Evolutionary conservation across 2,329 filamentous ascomycete genomes (phyloP).

Genomic region (Fragosphaeria purpurea): DNA sequence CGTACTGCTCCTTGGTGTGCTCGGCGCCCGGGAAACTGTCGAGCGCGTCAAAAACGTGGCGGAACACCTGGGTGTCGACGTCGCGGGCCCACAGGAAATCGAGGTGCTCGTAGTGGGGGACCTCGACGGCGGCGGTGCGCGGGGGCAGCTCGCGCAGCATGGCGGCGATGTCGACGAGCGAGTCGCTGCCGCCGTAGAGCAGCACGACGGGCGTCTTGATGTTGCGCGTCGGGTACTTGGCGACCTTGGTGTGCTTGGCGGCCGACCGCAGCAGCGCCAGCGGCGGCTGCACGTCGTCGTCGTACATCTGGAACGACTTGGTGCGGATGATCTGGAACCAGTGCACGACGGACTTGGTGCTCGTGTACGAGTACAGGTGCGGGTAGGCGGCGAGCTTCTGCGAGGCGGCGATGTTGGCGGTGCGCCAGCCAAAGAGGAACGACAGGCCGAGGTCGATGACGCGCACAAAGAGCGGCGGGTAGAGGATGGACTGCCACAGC

Average conservation of each 20-base stretch:
- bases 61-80: conserved; percentile 75
- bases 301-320: conserved; percentile 95
- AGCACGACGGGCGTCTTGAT: conserved; percentile 93
- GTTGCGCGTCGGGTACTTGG: conserved; percentile 91
- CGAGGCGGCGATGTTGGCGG: conserved; percentile 68
- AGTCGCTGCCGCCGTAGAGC: conserved; percentile 88
- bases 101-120: conserved; percentile 90
- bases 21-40: conserved; percentile 55
- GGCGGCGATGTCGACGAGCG: conserved; percentile 81
- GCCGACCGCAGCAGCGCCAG: conserved; percentile 62
- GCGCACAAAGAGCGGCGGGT: conserved; percentile 85
- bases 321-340: conserved; percentile 99
- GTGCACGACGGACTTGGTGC: conserved; percentile 92
- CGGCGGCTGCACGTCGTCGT: conserved; percentile 79
- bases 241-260: conserved; percentile 87
- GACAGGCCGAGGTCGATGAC: conserved; percentile 72
- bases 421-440: conserved; percentile 86
- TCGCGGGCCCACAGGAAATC: conserved; percentile 93
- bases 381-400: conserved; percentile 95
- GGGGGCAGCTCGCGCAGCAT: conserved; percentile 84
- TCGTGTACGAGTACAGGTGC: conserved; percentile 93
- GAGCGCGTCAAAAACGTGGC: conserved; percentile 81
- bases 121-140: conserved; percentile 75
- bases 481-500: conserved; percentile 95
- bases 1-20: conserved; percentile 51